Evolutionary conservation across 225 moss, liverwort and hornwort species (phyloP), one percentile per base, ranked within the genome.

Genomic region (Pseudisothecium myosuroides): DNA sequence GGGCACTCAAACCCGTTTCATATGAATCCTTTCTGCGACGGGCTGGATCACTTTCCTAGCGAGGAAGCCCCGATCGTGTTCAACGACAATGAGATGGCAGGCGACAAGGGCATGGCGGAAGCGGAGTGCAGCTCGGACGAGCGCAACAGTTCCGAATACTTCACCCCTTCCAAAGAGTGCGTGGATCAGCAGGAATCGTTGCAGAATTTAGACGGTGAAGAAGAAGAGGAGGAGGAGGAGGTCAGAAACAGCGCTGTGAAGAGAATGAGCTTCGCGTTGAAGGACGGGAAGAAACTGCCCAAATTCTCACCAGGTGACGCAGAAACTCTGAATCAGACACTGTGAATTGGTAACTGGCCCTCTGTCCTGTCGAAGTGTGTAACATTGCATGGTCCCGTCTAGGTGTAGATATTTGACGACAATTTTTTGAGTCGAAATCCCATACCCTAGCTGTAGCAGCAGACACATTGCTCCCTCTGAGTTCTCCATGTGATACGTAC

Each of bases 221-320:
- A 71, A 41, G 80, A 79, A n/a, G 81, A 88, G 32, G 87, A 92
- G 76, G 94, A 90, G 50, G 89, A 89, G 67, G 54, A 83, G 74
- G 54, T 83, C 0, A 47, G 88, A 69, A 89, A 85, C 77, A 92
- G 88, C 56, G 85, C 91, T 37, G 93, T 92, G 56, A 94, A 93
- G 92, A 88, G 92, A 52, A 93, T 94, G 92, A 94, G 93, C 90
- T 93, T 94, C 66, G 94, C 90, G 4, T 34, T 94, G 31, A 84
- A 91, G 78, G 91, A 89, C 50, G 94, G 93, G 65, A 93, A 91
- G 89, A 67, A 91, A 59, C 45, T 94, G 62, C 94, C 93, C 8
- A 92, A 93, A 81, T 91, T 93, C 26, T 89, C 91, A 36, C 84
- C 92, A 91, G 94, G 94, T 94, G 77, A 86, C 74, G 19, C 37